Evolutionary conservation across 2,329 filamentous ascomycete species (phyloP), one percentile per base, ranked within the genome.

Genomic region (Aspergillus brunneoviolaceus): DNA sequence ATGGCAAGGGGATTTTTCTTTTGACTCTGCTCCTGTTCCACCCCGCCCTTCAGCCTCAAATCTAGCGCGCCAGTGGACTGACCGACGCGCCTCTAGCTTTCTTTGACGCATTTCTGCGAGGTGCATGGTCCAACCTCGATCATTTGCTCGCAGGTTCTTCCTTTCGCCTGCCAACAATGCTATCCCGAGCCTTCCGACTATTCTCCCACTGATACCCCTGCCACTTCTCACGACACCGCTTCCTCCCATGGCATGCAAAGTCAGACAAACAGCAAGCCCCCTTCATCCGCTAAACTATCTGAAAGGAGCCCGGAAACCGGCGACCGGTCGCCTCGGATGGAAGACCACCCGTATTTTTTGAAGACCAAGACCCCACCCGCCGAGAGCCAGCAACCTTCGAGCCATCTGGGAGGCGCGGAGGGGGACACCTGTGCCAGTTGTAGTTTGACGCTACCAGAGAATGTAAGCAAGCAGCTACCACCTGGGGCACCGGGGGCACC

Each of bases 81-180:
- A 59, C 51, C 5, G 12, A 31, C 55, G 23, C 50, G 51, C 60
- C 60, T 39, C 56, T 68, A 86, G 84, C 81, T 86, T 70, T 85
- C 84, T 68, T 80, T 86, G 64, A 85, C 84, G 65, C 84, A 86
- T 76, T 86, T 86, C 72, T 86, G 84, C 75, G 84, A 86, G 76
- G 78, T 84, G 73, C 83, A 86, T 80, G 84, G 84, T 71, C 84
- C 84, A 19, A 86, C 84, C 55, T 85, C 83, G 59, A 85, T 86
- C 72, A 82, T 86, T 65, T 86, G 84, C 73, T 86, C 84, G 60
- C 84, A 86, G 71, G 81, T 84, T 64, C 76, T 82, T 52, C 82
- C 82, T 14, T 77, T 83, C 59, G 77, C 82, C 58, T 86, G 84
- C 69, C 72, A 76, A 51, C 79, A 82, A 68, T 86, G 84, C 71